Evolutionary conservation across 225 moss, liverwort and hornwort species (phyloP), one percentile per base, ranked within the genome.

Genomic region (Sphagnum tenellum): DNA sequence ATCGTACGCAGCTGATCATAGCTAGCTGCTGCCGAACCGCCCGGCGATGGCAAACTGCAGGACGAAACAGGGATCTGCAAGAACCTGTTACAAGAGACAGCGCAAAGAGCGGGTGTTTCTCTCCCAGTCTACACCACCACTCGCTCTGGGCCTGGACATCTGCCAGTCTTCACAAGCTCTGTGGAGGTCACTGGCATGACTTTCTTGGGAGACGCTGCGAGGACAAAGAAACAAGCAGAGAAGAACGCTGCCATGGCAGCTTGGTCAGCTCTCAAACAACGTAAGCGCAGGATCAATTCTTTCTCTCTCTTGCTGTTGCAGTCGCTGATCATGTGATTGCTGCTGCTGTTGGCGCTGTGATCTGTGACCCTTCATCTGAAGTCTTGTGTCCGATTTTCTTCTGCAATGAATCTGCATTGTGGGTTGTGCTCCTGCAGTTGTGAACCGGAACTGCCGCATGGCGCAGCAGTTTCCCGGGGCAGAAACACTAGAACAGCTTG

Each of bases 61-160:
- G 98, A 98, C 78, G 98, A 98, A 76, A 98, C 98, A 54, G 98
- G 98, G 71, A 93, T 98, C 5, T 98, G 98, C 75, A 98, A 98
- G 61, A 98, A 98, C 80, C 68, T 98, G 70, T 72, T 98, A 14
- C 98, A 98, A 66, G 98, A 98, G 79, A 98, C 98, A 4, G 98
- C 98, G 8, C 98, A 98, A 81, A 86, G 98, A 69, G 98, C 98
- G 54, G 93, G 98, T 51, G 98, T 98, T 49, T 82, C 93, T 5
- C 85, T 98, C 49, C 98, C 98, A 47, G 63, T 89, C 10, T 98
- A 98, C 45, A 80, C 89, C 50, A 98, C 98, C 5, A 89, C 83
- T 66, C 93, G 98, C 74, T 93, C 98, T 55, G 98, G 98, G 48
- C 98, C 98, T 58, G 98, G 98, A 12, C 98, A 98, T 77, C 71